A percentile compares a stretch with the other conserved stretches of the same genome.
Conservation (phyloP, 192 early-diverging fungal species). For the Podila epigama region DNA sequence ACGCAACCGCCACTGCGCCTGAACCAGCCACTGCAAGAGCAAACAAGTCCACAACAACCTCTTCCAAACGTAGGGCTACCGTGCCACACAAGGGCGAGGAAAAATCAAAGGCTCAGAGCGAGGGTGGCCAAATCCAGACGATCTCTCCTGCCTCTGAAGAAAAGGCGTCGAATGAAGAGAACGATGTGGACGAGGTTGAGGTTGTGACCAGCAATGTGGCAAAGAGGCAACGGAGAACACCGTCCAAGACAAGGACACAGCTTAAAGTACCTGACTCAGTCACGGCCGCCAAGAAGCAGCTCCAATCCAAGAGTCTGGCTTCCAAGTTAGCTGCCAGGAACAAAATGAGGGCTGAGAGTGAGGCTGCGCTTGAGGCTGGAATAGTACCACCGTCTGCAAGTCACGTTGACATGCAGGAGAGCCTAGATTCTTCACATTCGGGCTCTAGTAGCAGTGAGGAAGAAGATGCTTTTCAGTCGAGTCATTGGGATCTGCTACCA, state of each 20-base stretch:
- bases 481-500: constrained; percentile 44
- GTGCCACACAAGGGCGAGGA: not conserved
- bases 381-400: not conserved
- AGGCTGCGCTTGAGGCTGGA: not conserved
- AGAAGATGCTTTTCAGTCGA: constrained; percentile 17
- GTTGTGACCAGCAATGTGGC: not conserved
- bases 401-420: not conserved
- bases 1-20: not conserved
- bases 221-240: not conserved
- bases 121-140: not conserved
- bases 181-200: not conserved
- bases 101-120: not conserved
- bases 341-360: not conserved
- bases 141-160: no score
- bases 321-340: constrained; percentile 19
- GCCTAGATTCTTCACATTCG: not conserved
- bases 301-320: constrained; percentile 26
- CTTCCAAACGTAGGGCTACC: constrained; percentile 10
- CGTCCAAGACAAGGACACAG: constrained; percentile 5
- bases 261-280: constrained; percentile 31
- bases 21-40: not conserved
- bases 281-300: constrained; percentile 23
- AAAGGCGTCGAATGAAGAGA: no score
- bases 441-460: not conserved
- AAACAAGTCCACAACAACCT: not conserved